Evolutionary conservation across 345 rosid genomes (phyloP).

Genomic region (Brassica cretica): DNA sequence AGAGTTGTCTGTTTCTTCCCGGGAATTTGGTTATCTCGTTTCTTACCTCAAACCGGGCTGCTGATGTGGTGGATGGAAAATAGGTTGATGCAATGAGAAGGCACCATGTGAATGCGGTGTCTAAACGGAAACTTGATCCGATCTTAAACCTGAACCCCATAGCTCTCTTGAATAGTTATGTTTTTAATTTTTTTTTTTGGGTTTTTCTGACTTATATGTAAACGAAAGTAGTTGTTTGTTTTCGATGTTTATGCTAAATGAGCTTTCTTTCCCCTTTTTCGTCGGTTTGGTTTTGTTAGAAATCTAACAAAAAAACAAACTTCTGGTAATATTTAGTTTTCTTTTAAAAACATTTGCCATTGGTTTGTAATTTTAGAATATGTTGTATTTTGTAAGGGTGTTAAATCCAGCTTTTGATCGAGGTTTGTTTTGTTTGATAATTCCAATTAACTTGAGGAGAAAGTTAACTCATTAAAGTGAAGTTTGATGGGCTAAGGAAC

Average conservation of each 20-base stretch:
- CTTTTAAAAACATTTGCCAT: not conserved
- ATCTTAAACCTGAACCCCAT: conserved; percentile 3
- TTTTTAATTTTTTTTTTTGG: not conserved
- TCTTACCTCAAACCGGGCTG: conserved; percentile 38
- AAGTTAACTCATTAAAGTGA: no score
- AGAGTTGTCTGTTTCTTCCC: conserved; percentile 22
- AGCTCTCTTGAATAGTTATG: conserved; percentile 11
- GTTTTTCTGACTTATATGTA: not conserved
- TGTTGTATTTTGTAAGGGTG: conserved; percentile 9
- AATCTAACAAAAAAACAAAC: conserved; percentile 1
- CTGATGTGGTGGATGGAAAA: not conserved
- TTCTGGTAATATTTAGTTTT: not conserved
- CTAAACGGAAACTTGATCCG: not conserved
- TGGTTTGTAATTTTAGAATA: not conserved
- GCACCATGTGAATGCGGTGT: conserved; percentile 29
- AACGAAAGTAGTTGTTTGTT: not conserved
- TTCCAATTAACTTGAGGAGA: no score
- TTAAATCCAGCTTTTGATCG: not conserved
- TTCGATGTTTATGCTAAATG: conserved; percentile 9
- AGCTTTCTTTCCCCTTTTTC: not conserved
- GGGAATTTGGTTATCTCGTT: conserved; percentile 30
- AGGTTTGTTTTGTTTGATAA: not conserved
- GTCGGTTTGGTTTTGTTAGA: not conserved
- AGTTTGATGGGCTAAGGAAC: no score
- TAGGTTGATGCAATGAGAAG: conserved; percentile 25